phyloP scores from a whole-genome alignment of 179 eudicot species.

The Gypsophila paniculata region DNA sequence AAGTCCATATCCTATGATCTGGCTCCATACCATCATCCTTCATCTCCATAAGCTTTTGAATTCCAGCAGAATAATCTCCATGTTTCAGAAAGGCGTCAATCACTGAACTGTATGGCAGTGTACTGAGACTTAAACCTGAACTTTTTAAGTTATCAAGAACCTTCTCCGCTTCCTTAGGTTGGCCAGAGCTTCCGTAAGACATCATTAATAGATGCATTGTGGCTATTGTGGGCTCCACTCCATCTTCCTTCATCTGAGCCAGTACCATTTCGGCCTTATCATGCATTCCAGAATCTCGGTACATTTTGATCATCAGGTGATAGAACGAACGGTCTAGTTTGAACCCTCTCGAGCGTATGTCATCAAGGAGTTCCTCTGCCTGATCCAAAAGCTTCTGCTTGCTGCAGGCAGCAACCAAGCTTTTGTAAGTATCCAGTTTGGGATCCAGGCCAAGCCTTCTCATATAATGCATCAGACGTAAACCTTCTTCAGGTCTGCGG shows the following conservation, averaged over 20 bases:
- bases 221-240: constrained; percentile 73
- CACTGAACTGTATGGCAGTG: constrained; percentile 76
- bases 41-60: constrained; percentile 75
- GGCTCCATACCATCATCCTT: constrained; percentile 73
- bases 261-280: constrained; percentile 75
- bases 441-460: constrained; percentile 54
- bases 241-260: constrained; percentile 63
- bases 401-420: constrained; percentile 72
- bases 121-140: constrained; percentile 49
- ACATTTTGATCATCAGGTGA: constrained; percentile 90
- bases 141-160: constrained; percentile 71
- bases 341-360: constrained; percentile 56
- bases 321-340: constrained; percentile 82
- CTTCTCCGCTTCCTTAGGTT: constrained; percentile 86
- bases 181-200: constrained; percentile 86
- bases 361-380: constrained; percentile 77
- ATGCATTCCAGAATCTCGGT: constrained; percentile 68
- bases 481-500: constrained; percentile 79
- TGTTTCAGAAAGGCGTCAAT: constrained; percentile 85
- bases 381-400: constrained; percentile 61
- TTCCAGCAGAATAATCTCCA: constrained; percentile 65
- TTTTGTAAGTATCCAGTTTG: constrained; percentile 70
- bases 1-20: constrained; percentile 91
- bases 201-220: constrained; percentile 95
- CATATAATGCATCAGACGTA: constrained; percentile 67